Conservation (phyloP, 2,329 filamentous ascomycete genomes). For the Fusarium sp. region DNA sequence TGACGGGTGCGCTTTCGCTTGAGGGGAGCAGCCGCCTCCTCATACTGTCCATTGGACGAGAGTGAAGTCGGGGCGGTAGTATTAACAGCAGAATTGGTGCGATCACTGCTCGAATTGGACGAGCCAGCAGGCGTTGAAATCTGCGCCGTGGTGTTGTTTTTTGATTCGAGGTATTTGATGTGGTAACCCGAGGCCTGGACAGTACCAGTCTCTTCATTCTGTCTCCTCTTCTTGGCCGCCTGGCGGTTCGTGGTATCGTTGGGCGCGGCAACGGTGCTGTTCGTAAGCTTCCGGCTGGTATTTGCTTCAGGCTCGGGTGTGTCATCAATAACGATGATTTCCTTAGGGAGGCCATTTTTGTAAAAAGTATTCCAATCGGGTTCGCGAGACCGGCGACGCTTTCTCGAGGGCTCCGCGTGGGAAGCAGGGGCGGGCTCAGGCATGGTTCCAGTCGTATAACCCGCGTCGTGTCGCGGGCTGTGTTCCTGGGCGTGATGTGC, state of each 20-base stretch:
- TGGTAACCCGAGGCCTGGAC: conserved; percentile 75
- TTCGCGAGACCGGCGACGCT: conserved; percentile 69
- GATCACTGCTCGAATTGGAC: conserved; percentile 84
- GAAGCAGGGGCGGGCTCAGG: conserved; percentile 47
- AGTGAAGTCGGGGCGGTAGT: conserved; percentile 90
- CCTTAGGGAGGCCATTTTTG: conserved; percentile 83
- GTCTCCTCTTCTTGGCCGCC: conserved; percentile 80
- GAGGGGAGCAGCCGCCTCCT: conserved; percentile 77
- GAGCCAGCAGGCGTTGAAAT: conserved; percentile 74
- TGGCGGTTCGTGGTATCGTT: conserved; percentile 56
- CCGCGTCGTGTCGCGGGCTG: conserved; percentile 46
- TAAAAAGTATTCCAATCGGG: conserved; percentile 87
- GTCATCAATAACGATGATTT: conserved; percentile 88
- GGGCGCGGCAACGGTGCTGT: conserved; percentile 51
- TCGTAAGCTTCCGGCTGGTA: conserved; percentile 56
- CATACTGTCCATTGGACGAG: conserved; percentile 72
- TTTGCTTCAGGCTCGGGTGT: conserved; percentile 69
- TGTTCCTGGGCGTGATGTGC: conserved; percentile 50
- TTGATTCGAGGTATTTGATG: conserved; percentile 76
- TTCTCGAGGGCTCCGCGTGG: conserved; percentile 55
- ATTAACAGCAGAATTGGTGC: conserved; percentile 82
- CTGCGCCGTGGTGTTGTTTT: conserved; percentile 77
- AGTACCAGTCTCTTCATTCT: conserved; percentile 64
- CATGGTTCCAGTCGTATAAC: conserved; percentile 45
- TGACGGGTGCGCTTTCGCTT: conserved; percentile 92